phyloP scores from a whole-genome alignment of 345 rosid species.

The Aquilaria malaccensis region DNA sequence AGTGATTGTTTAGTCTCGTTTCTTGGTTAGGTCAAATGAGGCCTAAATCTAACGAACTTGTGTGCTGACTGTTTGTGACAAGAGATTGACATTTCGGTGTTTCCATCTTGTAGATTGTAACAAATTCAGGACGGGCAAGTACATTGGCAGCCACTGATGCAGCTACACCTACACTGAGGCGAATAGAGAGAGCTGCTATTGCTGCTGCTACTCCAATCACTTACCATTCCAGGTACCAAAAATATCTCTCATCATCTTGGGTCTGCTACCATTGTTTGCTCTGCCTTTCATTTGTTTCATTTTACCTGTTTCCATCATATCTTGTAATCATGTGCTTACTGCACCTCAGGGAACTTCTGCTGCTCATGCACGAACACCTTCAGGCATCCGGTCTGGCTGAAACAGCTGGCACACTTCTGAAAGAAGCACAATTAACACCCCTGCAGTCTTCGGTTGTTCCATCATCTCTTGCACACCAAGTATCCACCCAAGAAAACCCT shows the following conservation, averaged over 20 bases:
- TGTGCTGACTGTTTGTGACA: no score
- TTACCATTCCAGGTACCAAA: conserved; percentile 60
- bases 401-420: conserved; percentile 60
- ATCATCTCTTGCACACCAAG: conserved; percentile 53
- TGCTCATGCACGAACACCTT: conserved; percentile 93
- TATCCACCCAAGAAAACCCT: conserved; percentile 50
- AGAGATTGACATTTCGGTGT: no score
- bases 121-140: conserved; percentile 93
- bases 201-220: conserved; percentile 98
- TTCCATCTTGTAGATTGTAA: conserved; percentile 64
- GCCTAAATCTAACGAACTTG: no score
- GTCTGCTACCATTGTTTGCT: background rate
- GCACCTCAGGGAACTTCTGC: conserved; percentile 75
- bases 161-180: conserved; percentile 92
- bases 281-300: background rate
- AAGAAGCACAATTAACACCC: conserved; percentile 91
- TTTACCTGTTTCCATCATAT: conserved; percentile 5
- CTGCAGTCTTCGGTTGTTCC: conserved; percentile 61
- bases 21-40: no score
- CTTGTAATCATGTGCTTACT: conserved; percentile 7
- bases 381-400: conserved; percentile 79
- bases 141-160: conserved; percentile 97
- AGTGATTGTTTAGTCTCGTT: no score
- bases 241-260: conserved; percentile 5
- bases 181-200: conserved; percentile 98